Evolutionary conservation across 1,284 basidiomycete species (phyloP), one percentile per base, ranked within the genome.

Genomic region (Leccinum ponderosum): DNA sequence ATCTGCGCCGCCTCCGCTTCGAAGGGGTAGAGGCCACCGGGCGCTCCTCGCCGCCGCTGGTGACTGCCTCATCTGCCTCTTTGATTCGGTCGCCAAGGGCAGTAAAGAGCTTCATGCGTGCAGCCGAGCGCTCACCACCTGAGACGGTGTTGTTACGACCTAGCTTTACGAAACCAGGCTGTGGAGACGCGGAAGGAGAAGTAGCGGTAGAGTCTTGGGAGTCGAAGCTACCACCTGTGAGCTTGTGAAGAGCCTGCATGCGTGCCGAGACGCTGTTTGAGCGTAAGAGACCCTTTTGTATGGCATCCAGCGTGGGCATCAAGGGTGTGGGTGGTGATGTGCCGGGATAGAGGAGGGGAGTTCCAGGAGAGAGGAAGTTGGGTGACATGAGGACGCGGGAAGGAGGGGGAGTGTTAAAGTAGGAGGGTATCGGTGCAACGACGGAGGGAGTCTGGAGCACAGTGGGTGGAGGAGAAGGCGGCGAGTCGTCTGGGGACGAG

Each of bases 71-170:
- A 62, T 89, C 88, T 1, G 83, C 79, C 67, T 87, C 85, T 61
- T 85, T 85, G 44, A 80, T 84, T 64, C 90, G 80, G 57, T 83
- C 83, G n/a, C 81, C 82, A 17, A 92, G 76, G 11, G 84, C 80
- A 62, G 80, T 83, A 48, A 91, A 78, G 76, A 93, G 79, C 61
- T 85, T 78, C 66, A 83, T 81, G 47, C 91, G 81, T 8, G 87
- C 91, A 39, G 84, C 89, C 50, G 82, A 81, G 25, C 91, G 78
- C 68, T 93, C 91, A 15, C 89, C 90, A 4, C 89, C 90, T 1
- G 90, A 83, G 15, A 92, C 85, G 12, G 91, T 93, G 69, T 93
- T 92, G 69, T 88, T 93, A 60, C 91, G 81, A 60, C 77, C 78
- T 22, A 92, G 76, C 64, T 81, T 82, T 9, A 73, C 78, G 3